Evolutionary conservation across 805 yeast genomes (phyloP).

Genomic region (Lachancea lanzarotensis): DNA sequence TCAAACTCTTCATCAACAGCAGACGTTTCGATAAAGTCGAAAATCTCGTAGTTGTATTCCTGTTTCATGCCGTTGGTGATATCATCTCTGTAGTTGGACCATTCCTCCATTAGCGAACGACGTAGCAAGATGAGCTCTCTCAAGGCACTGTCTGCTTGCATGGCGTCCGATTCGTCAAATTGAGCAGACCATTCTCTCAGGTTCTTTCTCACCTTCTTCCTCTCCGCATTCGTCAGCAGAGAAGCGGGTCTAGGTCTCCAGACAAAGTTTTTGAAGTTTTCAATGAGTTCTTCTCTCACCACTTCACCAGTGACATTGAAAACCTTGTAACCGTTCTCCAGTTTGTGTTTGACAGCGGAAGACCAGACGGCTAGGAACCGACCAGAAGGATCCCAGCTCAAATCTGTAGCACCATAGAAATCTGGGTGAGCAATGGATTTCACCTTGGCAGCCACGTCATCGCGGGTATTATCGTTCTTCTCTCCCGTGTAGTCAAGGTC

Average conservation of each 20-base stretch:
- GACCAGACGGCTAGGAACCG: conserved; percentile 86
- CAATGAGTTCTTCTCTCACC: conserved; percentile 68
- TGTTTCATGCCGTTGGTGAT: conserved; percentile 41
- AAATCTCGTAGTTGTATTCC: conserved; percentile 18
- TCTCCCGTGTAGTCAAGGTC: conserved; percentile 82
- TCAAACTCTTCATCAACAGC: conserved; percentile 45
- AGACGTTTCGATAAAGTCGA: conserved; percentile 39
- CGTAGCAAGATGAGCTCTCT: conserved; percentile 84
- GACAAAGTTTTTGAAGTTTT: conserved; percentile 77
- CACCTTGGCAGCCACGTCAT: conserved; percentile 50
- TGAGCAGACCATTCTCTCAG: conserved; percentile 83
- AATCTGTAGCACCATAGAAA: conserved; percentile 71
- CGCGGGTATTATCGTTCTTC: conserved; percentile 27
- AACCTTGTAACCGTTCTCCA: conserved; percentile 86
- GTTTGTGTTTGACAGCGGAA: conserved; percentile 72
- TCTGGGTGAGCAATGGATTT: conserved; percentile 57
- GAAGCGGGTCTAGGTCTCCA: conserved; percentile 98
- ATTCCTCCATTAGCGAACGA: conserved; percentile 72
- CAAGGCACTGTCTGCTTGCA: conserved; percentile 89
- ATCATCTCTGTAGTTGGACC: conserved; percentile 71
- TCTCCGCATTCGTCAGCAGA: conserved; percentile 65
- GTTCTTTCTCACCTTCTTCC: conserved; percentile 86
- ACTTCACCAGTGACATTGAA: conserved; percentile 77
- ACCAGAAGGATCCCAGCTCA: conserved; percentile 95
- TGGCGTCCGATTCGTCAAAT: conserved; percentile 90